phyloP scores from a whole-genome alignment of 148 eudicot genomes.

The Spergularia bocconei region DNA sequence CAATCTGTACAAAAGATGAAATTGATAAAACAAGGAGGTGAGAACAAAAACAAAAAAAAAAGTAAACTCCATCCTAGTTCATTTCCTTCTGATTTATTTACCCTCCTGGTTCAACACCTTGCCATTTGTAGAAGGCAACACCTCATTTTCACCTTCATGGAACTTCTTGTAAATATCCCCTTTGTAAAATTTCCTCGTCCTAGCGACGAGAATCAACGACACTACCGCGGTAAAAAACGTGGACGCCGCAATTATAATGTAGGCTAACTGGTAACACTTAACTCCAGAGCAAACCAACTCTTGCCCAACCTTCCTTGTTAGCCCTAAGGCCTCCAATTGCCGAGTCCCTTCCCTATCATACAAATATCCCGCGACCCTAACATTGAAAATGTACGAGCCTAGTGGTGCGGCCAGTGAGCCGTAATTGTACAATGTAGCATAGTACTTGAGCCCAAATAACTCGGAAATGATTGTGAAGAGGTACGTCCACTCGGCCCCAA shows the following conservation, averaged over 20 bases:
- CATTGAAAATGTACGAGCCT: conserved; percentile 32
- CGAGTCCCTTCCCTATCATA: conserved; percentile 29
- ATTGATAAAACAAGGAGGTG: conserved; percentile 15
- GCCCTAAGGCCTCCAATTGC: conserved; percentile 27
- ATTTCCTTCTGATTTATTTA: not conserved
- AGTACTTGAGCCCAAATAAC: conserved; percentile 35
- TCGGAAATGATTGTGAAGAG: conserved; percentile 28
- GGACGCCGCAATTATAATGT: conserved; percentile 23
- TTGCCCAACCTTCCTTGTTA: conserved; percentile 22
- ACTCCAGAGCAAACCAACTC: conserved; percentile 28
- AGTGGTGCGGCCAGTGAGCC: conserved; percentile 32
- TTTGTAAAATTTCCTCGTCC: conserved; percentile 30
- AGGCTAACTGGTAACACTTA: conserved; percentile 30
- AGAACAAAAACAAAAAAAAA: not conserved
- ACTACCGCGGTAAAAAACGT: conserved; percentile 26
- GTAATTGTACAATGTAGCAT: conserved; percentile 33
- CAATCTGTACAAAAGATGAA: no score
- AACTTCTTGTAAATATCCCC: conserved; percentile 32
- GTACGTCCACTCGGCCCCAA: conserved; percentile 34
- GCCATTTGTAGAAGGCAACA: not conserved
- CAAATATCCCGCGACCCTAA: conserved; percentile 29
- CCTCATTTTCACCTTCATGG: not conserved
- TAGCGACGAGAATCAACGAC: conserved; percentile 28
- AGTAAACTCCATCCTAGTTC: no score
- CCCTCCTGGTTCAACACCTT: conserved; percentile 9